Base-by-base conservation (phyloP, 805 yeast species). In the Yarrowia bubula region DNA sequence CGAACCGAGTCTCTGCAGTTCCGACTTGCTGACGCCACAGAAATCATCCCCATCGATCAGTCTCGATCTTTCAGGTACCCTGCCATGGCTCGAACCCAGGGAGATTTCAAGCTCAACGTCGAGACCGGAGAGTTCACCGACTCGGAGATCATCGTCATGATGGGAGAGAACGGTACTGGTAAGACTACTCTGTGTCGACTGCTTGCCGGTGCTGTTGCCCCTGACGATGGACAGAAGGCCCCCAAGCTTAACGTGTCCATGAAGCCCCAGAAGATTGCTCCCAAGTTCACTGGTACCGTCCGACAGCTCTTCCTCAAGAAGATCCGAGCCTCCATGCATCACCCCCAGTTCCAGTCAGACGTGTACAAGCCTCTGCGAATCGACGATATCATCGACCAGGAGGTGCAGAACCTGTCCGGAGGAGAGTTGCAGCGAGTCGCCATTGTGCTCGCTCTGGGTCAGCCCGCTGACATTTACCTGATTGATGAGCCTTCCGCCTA, bases 91-190 rank as follows among this genome's bases (percentile, higher is more conserved):
- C 92, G 91, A 83, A 92, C 98, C 48, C 93, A 92, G 81, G 99
- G 99, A 75, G 98, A 92, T 78, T 95, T 95, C 89, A 86, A 85
- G 74, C 83, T 95, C 76, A 81, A 78, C 66, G 88, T 95, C 67
- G 88, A 90, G 74, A 74, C 84, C 50, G 99, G 99, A 79, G 92
- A 88, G 66, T 95, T 93, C 79, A 87, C 96, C 65, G 96, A 95
- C 77, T 90, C 97, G 47, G 99, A 95, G 81, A 95, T 95, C 72
- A 83, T 95, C 73, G 99, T 95, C 66, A 90, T 95, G 97, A 93
- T 95, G 96, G 99, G 99, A 76, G 99, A 95, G 80, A 95, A 95
- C 78, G 99, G 99, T 81, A 95, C 99, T 17, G 99, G 99, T 82
- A 95, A 95, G 81, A 95, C 99, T 46, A 95, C 99, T 14, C 87